phyloP scores from a whole-genome alignment of 495 filamentous ascomycete species.

The Aspergillus cristatus region DNA sequence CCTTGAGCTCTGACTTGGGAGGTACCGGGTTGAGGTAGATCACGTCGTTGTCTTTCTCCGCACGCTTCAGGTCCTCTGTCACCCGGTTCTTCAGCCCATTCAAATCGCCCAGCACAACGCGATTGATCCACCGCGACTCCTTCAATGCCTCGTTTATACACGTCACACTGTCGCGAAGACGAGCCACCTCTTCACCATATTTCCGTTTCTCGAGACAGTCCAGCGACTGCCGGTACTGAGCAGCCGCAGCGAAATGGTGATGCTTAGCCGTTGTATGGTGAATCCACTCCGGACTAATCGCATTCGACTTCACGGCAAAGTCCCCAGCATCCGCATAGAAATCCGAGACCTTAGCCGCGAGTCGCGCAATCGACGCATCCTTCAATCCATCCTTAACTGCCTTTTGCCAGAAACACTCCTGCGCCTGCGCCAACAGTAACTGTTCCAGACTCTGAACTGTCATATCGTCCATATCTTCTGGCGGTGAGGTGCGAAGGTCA shows the following conservation, averaged over 20 bases:
- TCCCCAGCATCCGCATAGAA: constrained; percentile 81
- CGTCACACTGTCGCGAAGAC: constrained; percentile 67
- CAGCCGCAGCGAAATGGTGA: constrained; percentile 93
- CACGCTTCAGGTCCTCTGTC: constrained; percentile 77
- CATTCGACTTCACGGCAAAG: constrained; percentile 75
- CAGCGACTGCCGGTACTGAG: constrained; percentile 87
- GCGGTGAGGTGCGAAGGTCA: constrained; percentile 74
- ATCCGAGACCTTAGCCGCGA: constrained; percentile 88
- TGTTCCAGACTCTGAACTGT: constrained; percentile 78
- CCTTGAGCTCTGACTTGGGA: constrained; percentile 78
- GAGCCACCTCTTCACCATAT: constrained; percentile 92
- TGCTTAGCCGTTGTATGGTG: constrained; percentile 97
- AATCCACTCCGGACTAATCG: constrained; percentile 91
- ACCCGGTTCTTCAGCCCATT: constrained; percentile 75
- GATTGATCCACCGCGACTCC: constrained; percentile 79
- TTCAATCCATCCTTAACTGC: constrained; percentile 91
- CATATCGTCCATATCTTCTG: constrained; percentile 90
- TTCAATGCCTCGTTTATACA: constrained; percentile 84
- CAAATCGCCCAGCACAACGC: constrained; percentile 71
- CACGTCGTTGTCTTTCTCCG: constrained; percentile 92
- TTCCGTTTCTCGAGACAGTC: constrained; percentile 90
- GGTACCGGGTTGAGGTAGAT: constrained; percentile 85
- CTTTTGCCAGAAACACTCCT: constrained; percentile 98
- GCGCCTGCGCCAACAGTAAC: constrained; percentile 80
- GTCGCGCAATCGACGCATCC: constrained; percentile 80